phyloP scores from a whole-genome alignment of 116 monocot species.

The Dioscorea cayenensis region DNA sequence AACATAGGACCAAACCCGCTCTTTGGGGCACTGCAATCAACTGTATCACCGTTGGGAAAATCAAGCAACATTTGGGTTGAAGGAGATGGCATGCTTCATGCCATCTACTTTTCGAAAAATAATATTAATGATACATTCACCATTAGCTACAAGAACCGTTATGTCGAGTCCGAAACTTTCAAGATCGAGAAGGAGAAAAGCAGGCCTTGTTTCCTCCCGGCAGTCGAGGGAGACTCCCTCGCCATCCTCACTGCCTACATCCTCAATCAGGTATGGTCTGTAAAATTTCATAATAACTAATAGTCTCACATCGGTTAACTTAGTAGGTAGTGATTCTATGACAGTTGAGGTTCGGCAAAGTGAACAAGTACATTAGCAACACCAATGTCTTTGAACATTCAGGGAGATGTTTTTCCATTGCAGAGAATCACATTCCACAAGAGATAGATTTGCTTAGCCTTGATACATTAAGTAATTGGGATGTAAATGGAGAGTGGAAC shows the following conservation, averaged over 20 bases:
- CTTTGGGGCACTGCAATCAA: slow-evolving; percentile 29
- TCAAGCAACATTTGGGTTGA: slow-evolving; percentile 39
- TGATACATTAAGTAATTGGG: slow-evolving; percentile 24
- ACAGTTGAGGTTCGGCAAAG: slow-evolving; percentile 50
- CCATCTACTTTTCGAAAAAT: slow-evolving; percentile 24
- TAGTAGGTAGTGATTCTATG: background rate
- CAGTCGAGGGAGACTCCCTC: slow-evolving; percentile 28
- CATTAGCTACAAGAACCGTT: slow-evolving; percentile 36
- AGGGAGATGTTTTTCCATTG: slow-evolving; percentile 25
- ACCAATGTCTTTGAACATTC: slow-evolving; percentile 52
- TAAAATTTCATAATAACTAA: no score
- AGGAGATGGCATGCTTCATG: slow-evolving; percentile 63
- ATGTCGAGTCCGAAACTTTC: slow-evolving; percentile 41
- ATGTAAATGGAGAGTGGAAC: slow-evolving; percentile 37
- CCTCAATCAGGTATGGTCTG: slow-evolving; percentile 24
- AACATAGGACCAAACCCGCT: slow-evolving; percentile 35
- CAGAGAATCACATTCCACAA: slow-evolving; percentile 37
- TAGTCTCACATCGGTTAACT: background rate
- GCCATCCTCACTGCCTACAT: slow-evolving; percentile 28
- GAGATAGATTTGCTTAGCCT: slow-evolving; percentile 38
- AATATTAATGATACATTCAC: slow-evolving; percentile 11
- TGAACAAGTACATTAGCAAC: slow-evolving; percentile 35
- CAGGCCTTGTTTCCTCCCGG: slow-evolving; percentile 33
- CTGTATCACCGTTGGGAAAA: slow-evolving; percentile 27
- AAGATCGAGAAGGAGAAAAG: slow-evolving; percentile 21